These are phyloP conservation scores for Leccinum glutinopallens DNA, from an alignment of 1,284 basidiomycete species.

Conservation along the genomic window DNA sequence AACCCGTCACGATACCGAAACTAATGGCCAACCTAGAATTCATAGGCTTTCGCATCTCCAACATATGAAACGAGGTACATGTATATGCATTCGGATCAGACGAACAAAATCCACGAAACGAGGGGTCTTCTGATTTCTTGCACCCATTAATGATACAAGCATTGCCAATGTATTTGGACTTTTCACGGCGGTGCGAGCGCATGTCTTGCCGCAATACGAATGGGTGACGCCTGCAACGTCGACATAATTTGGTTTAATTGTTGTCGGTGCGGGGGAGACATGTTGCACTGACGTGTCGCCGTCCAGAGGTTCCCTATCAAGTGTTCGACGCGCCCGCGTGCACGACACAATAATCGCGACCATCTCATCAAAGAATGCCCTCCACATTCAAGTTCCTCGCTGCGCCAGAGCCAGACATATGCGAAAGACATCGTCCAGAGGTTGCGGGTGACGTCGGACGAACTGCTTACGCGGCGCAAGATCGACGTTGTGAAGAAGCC, in stretches of 20 bases:
- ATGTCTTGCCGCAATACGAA: conserved; percentile 61
- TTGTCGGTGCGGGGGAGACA: conserved; percentile 10
- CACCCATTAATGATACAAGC: conserved; percentile 50
- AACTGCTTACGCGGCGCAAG: conserved; percentile 30
- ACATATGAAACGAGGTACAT: conserved; percentile 24
- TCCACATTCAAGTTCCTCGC: conserved; percentile 18
- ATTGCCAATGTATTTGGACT: conserved; percentile 20
- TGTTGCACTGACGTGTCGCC: conserved; percentile 23
- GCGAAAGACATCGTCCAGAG: conserved; percentile 36
- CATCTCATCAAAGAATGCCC: conserved; percentile 18
- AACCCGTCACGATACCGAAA: conserved; percentile 46
- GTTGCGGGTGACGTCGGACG: conserved; percentile 31
- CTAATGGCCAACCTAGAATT: conserved; percentile 51
- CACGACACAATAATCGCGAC: not conserved
- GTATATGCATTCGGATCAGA: conserved; percentile 58
- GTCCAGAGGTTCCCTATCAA: conserved; percentile 24
- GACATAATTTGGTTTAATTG: conserved; percentile 57
- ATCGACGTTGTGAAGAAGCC: conserved; percentile 36
- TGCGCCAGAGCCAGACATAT: conserved; percentile 22
- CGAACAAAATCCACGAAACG: conserved; percentile 55
- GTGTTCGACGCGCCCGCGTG: conserved; percentile 5
- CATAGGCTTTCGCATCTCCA: conserved; percentile 16
- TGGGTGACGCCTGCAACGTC: conserved; percentile 55
- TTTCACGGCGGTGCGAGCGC: conserved; percentile 45
- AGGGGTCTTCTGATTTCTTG: conserved; percentile 47